Base-by-base conservation (phyloP, 352 stramenopile genomes). In the Globisporangium heterothallicum region DNA sequence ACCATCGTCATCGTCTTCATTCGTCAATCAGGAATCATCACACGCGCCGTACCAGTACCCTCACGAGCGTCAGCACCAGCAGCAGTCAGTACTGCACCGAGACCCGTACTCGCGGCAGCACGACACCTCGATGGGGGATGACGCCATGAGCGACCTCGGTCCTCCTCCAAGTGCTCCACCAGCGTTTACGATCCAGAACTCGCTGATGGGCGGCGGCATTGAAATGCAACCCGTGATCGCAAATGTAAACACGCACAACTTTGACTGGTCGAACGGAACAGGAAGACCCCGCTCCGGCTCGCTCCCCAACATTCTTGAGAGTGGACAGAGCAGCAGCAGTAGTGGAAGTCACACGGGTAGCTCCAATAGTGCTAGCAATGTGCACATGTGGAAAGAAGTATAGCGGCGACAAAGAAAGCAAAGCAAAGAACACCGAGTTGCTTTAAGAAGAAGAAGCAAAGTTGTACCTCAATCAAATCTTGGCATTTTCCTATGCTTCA, bases 131-230 rank as follows among this genome's bases (percentile, higher is more conserved):
- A 53, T 53, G 36, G 45, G 36, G 29, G 41, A 59, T 26, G 56
- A 46, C 22, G 42, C 43, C 8, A 55, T 14, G 18, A 22, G 2
- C 16, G 77, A 89, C 38, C 56, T 93, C 0, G 83, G 82, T 0
- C 74, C 83, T 2, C 79, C 83, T 13, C 83, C 83, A 3, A 67
- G 49, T 29, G 76, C 65, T 0, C 74, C 79, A 0, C 83, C 83
- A 26, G 64, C 67, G 8, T 84, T 93, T 30, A 66, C 56, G 6
- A 72, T 91, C 42, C 68, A 86, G 56, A 83, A 93, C 53, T 93
- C 83, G 27, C 78, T 93, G 26, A 86, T 91, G 60, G 83, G 83
- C 50, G 83, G 83, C 29, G 79, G 83, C 41, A 93, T 93, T 25
- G 83, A 93, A 44, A 50, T 76, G 27, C 78, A 87, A 46, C 78